These are phyloP conservation scores for Inosperma sp. DNA, from an alignment of 768 basidiomycete genomes.

Conservation along the genomic window DNA sequence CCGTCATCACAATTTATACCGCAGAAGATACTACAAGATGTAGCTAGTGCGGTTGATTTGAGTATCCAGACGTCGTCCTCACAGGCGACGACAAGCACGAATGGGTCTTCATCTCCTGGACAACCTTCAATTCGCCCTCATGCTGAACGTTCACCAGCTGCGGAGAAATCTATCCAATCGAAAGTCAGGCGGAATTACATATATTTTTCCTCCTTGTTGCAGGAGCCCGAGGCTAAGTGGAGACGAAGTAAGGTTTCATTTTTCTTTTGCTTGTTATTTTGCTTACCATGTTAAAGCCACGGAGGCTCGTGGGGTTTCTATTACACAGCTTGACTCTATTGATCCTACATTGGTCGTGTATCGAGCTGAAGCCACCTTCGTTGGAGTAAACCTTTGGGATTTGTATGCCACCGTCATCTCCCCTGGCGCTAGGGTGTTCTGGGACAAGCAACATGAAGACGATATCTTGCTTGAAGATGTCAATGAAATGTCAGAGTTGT, in stretches of 20 bases:
- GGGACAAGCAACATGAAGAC: constrained; percentile 91
- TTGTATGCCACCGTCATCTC: constrained; percentile 83
- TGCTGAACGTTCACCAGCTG: constrained; percentile 50
- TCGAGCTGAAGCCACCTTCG: constrained; percentile 94
- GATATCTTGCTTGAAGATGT: constrained; percentile 84
- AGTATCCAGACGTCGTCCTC: constrained; percentile 71
- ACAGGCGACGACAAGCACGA: constrained; percentile 46
- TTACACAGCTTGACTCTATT: constrained; percentile 94
- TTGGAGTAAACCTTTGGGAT: constrained; percentile 95
- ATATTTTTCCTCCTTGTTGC: constrained; percentile 93
- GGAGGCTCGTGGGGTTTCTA: constrained; percentile 85
- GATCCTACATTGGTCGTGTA: constrained; percentile 96
- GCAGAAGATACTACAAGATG: constrained; percentile 66
- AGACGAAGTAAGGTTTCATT: constrained; percentile 57
- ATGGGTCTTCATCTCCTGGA: constrained; percentile 41
- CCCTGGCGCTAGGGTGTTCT: constrained; percentile 73
- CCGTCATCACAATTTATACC: constrained; percentile 54
- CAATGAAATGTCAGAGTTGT: constrained; percentile 85
- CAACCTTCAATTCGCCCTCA: constrained; percentile 34
- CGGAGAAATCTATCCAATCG: constrained; percentile 79
- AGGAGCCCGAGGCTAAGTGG: constrained; percentile 99
- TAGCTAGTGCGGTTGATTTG: constrained; percentile 61
- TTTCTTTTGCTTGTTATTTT: constrained; percentile 4
- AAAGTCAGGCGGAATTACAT: constrained; percentile 92
- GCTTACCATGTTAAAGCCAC: constrained; percentile 45